phyloP scores from a whole-genome alignment of 2,329 filamentous ascomycete genomes.

The Neocucurbitaria cava region DNA sequence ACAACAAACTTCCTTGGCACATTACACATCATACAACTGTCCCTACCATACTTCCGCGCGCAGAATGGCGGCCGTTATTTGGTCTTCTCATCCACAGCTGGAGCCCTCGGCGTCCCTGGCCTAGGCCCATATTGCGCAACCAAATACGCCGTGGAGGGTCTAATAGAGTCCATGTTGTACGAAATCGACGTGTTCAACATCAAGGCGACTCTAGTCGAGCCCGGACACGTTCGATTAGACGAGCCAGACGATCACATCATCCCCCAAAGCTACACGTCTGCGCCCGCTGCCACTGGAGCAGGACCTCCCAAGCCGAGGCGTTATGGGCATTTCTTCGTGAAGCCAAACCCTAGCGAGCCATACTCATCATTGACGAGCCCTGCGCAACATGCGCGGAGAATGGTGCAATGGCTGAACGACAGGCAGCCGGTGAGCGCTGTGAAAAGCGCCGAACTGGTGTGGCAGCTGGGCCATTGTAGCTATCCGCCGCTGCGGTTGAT shows the following conservation, averaged over 20 bases:
- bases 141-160: conserved; percentile 94
- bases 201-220: conserved; percentile 91
- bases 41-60: conserved; percentile 84
- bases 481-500: conserved; percentile 87
- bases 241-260: conserved; percentile 66
- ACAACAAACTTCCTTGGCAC: conserved; percentile 98
- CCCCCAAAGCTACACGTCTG: conserved; percentile 27
- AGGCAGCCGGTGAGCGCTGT: conserved; percentile 91
- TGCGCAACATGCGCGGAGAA: conserved; percentile 84
- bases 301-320: conserved; percentile 65
- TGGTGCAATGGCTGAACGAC: conserved; percentile 94
- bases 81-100: conserved; percentile 92
- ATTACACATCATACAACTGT: conserved; percentile 88
- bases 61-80: conserved; percentile 80
- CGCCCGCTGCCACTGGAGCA: conserved; percentile 40
- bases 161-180: conserved; percentile 96
- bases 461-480: conserved; percentile 93
- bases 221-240: conserved; percentile 85
- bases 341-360: conserved; percentile 75
- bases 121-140: conserved; percentile 94
- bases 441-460: conserved; percentile 90
- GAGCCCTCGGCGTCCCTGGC: conserved; percentile 91
- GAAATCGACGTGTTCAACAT: conserved; percentile 92
- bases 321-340: conserved; percentile 93
- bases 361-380: conserved; percentile 82